Conservation (phyloP, 768 basidiomycete genomes). For the Terana coerulea region DNA sequence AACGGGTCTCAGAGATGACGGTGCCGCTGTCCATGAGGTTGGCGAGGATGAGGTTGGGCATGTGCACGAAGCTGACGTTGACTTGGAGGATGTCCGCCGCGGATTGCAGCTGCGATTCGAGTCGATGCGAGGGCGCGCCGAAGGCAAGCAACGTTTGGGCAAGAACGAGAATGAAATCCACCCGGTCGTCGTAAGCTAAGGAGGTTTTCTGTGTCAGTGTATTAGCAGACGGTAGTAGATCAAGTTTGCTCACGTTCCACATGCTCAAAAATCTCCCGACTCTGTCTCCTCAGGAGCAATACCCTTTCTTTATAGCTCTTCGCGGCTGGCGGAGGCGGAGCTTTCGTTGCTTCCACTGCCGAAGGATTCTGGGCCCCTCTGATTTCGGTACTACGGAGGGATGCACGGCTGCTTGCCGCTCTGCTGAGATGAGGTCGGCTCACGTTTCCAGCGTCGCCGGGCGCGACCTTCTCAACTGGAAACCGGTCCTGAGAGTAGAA, state of each 20-base stretch:
- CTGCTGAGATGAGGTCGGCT: background rate
- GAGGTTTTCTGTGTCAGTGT: conserved; percentile 4
- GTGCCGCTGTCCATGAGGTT: conserved; percentile 77
- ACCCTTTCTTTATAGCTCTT: conserved; percentile 14
- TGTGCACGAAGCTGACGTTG: conserved; percentile 79
- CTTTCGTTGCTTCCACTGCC: too few species aligned
- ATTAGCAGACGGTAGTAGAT: background rate
- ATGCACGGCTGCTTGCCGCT: conserved; percentile 2
- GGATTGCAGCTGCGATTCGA: conserved; percentile 82
- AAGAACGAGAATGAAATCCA: conserved; percentile 78
- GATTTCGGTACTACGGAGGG: background rate
- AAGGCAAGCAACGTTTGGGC: conserved; percentile 88
- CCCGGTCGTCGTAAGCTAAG: conserved; percentile 16
- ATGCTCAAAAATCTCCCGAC: conserved; percentile 18
- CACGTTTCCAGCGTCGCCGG: too few species aligned
- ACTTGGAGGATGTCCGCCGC: conserved; percentile 77
- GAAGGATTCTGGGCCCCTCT: background rate
- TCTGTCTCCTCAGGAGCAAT: conserved; percentile 9
- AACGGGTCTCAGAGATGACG: conserved; percentile 74
- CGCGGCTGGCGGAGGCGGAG: too few species aligned
- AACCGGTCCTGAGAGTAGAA: too few species aligned
- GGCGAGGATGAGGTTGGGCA: conserved; percentile 74
- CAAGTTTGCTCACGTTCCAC: conserved; percentile 18
- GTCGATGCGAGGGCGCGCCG: conserved; percentile 91
- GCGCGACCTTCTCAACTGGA: too few species aligned